Conservation (phyloP, 1,284 basidiomycete species). For the Clitocybe nebularis region DNA sequence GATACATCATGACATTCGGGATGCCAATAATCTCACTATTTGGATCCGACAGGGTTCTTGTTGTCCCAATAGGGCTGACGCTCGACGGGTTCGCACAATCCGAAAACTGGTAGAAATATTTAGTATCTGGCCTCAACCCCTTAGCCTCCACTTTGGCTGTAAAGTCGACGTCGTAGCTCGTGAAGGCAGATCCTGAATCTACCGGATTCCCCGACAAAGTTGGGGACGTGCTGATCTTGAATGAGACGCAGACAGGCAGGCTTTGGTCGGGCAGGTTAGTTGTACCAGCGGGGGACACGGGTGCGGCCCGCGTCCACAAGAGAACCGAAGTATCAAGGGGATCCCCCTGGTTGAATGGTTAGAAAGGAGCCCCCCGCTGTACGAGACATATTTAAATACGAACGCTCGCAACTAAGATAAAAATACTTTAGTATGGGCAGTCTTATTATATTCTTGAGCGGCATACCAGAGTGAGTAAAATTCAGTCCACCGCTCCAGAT, state of each 20-base stretch:
- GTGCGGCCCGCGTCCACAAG: conserved; percentile 59
- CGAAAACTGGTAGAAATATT: conserved; percentile 59
- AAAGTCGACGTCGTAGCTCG: conserved; percentile 62
- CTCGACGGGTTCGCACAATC: conserved; percentile 50
- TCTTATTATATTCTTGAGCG: no score
- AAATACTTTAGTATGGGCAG: no score
- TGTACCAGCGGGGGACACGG: no score
- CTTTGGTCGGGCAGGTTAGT: conserved; percentile 43
- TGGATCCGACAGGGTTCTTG: conserved; percentile 44
- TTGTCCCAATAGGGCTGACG: conserved; percentile 45
- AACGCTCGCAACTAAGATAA: no score
- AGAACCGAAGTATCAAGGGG: conserved; percentile 58
- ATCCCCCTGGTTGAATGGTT: conserved; percentile 38
- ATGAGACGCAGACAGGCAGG: conserved; percentile 57
- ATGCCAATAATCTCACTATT: conserved; percentile 36
- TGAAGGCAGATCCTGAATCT: conserved; percentile 51
- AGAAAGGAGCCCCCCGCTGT: conserved; percentile 9
- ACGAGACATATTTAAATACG: conserved; percentile 26
- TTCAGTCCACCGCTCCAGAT: conserved; percentile 53
- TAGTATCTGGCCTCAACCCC: conserved; percentile 47
- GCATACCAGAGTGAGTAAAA: conserved; percentile 55
- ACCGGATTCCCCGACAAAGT: conserved; percentile 36
- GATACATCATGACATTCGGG: no score
- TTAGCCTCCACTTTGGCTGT: conserved; percentile 63
- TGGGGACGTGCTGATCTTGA: conserved; percentile 39